Evolutionary conservation across 2,329 filamentous ascomycete species (phyloP).

Genomic region (Pseudocercospora musae): DNA sequence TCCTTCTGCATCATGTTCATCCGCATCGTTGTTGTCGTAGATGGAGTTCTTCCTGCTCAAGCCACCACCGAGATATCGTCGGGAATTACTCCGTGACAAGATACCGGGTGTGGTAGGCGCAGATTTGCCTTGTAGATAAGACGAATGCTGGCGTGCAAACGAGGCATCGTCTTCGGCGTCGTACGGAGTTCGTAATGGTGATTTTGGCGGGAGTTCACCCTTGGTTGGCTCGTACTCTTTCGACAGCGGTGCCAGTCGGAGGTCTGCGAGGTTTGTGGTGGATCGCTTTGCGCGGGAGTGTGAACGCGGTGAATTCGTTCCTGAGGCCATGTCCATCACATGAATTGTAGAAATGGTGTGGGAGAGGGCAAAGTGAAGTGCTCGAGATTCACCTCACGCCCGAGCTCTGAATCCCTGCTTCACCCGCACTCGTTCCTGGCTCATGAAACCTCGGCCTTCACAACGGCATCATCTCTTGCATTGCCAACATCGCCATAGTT

Average conservation of each 20-base stretch:
- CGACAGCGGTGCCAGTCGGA: constrained; percentile 58
- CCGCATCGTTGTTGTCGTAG: constrained; percentile 26
- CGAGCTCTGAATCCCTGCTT: not conserved
- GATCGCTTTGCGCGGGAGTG: constrained; percentile 47
- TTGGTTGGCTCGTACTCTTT: constrained; percentile 41
- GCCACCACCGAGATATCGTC: constrained; percentile 33
- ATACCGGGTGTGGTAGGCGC: constrained; percentile 50
- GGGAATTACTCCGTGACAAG: constrained; percentile 42
- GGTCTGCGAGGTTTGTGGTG: constrained; percentile 57
- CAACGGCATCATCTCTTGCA: not conserved
- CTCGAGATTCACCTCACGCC: not conserved
- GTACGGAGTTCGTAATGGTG: constrained; percentile 11
- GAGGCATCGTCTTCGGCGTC: constrained; percentile 26
- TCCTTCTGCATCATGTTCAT: constrained; percentile 12
- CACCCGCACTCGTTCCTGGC: not conserved
- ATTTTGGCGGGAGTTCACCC: constrained; percentile 33
- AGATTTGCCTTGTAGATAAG: constrained; percentile 49
- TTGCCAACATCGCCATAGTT: too few relatives aligned
- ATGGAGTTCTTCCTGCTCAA: constrained; percentile 32
- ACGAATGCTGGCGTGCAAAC: constrained; percentile 36
- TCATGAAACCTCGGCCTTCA: not conserved
- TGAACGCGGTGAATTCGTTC: constrained; percentile 26
- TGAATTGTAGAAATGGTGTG: not conserved
- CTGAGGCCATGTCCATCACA: constrained; percentile 10
- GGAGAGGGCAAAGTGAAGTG: not conserved